Evolutionary conservation across 306 rosid genomes (phyloP).

Genomic region (Acacia crassicarpa): DNA sequence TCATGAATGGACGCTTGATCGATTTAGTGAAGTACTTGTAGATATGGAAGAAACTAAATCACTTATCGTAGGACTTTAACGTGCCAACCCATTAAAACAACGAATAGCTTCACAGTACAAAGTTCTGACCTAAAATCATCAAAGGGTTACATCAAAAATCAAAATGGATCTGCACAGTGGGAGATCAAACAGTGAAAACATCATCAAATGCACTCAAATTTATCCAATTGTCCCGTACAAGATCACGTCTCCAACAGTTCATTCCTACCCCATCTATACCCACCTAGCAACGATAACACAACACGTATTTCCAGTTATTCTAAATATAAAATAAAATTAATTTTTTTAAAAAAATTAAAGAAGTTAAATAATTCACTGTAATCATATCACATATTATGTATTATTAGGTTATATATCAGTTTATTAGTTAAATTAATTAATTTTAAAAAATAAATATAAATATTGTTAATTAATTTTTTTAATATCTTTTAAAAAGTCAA

Average conservation of each 20-base stretch:
- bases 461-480: too few relatives aligned
- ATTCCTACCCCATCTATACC: not conserved
- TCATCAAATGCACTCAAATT: not conserved
- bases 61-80: too few relatives aligned
- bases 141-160: not conserved
- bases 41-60: not conserved
- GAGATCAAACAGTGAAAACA: not conserved
- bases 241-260: not conserved
- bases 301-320: too few relatives aligned
- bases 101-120: not conserved
- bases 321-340: too few relatives aligned
- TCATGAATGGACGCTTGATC: conserved; percentile 7
- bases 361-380: too few relatives aligned
- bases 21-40: not conserved
- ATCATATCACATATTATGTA: too few relatives aligned
- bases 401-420: too few relatives aligned
- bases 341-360: too few relatives aligned
- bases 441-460: too few relatives aligned
- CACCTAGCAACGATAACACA: too few relatives aligned
- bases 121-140: not conserved
- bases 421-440: too few relatives aligned
- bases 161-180: not conserved
- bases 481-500: too few relatives aligned
- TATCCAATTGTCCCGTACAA: not conserved
- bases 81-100: not conserved